phyloP scores from a whole-genome alignment of 768 basidiomycete genomes.

The Phlebiopsis gigantea region DNA sequence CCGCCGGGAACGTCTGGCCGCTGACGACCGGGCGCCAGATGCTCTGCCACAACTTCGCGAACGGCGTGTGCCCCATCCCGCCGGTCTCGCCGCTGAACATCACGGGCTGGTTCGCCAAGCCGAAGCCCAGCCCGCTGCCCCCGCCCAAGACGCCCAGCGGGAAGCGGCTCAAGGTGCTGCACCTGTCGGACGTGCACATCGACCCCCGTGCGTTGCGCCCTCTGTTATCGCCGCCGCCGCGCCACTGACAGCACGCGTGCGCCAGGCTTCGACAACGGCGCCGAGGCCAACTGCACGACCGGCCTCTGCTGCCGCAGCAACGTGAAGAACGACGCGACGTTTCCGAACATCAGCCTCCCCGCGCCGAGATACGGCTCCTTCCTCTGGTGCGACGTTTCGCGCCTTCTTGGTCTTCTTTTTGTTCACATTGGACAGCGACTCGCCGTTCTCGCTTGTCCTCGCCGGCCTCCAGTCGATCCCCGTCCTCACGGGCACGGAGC shows the following conservation, averaged over 20 bases:
- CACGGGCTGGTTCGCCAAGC: conserved; percentile 69
- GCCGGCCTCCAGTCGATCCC: conserved; percentile 67
- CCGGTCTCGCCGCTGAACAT: conserved; percentile 56
- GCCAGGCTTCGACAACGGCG: conserved; percentile 59
- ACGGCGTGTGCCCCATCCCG: conserved; percentile 47
- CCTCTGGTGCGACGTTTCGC: conserved; percentile 38
- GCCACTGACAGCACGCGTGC: neutral
- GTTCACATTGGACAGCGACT: no score
- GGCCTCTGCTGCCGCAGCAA: conserved; percentile 62
- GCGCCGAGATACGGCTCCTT: conserved; percentile 70
- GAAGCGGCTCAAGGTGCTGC: conserved; percentile 63
- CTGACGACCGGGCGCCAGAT: conserved; percentile 30
- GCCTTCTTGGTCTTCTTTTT: no score
- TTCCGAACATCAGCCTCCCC: conserved; percentile 44
- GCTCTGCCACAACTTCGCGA: conserved; percentile 56
- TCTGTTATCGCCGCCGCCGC: no score
- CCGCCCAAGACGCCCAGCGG: conserved; percentile 53
- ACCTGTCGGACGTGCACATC: conserved; percentile 73
- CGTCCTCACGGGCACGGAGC: conserved; percentile 52
- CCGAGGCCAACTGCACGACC: conserved; percentile 68
- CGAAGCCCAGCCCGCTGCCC: conserved; percentile 69
- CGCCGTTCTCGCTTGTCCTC: conserved; percentile 54
- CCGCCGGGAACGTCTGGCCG: neutral
- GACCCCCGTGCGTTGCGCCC: conserved; percentile 52
- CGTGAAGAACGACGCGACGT: conserved; percentile 40